phyloP scores from a whole-genome alignment of 129 eudicot species.

The Centella asiatica region DNA sequence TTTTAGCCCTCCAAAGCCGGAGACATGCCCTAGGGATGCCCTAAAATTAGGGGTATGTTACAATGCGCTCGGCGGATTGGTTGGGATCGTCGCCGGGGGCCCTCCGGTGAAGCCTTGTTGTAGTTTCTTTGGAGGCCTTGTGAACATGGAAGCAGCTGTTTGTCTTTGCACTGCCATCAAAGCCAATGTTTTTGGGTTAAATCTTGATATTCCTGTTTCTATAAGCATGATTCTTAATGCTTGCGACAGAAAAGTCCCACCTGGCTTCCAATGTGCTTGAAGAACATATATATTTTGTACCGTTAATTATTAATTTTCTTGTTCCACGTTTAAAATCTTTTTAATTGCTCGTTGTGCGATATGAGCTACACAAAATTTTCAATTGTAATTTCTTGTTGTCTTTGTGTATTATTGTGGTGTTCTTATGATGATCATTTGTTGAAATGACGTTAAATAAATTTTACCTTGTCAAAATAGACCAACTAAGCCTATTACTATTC shows the following conservation, averaged over 20 bases:
- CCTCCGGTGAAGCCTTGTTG: constrained; percentile 66
- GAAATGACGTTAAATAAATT: too few relatives aligned
- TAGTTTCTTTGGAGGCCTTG: constrained; percentile 50
- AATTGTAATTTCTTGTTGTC: too few relatives aligned
- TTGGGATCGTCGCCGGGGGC: constrained; percentile 34
- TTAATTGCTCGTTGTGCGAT: constrained; percentile 1
- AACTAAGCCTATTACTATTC: too few relatives aligned
- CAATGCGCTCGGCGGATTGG: constrained; percentile 28
- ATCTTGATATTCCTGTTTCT: constrained; percentile 49
- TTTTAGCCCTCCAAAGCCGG: constrained; percentile 3
- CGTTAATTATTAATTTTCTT: neutral
- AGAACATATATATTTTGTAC: too few relatives aligned
- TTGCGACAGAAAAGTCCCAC: constrained; percentile 55
- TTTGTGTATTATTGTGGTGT: too few relatives aligned
- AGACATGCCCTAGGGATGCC: constrained; percentile 53
- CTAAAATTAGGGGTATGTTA: constrained; percentile 49
- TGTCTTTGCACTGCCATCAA: constrained; percentile 89
- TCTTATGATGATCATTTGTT: too few relatives aligned
- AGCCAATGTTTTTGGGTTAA: constrained; percentile 56
- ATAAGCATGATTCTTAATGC: constrained; percentile 51
- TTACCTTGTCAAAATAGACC: too few relatives aligned
- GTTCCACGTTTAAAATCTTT: neutral
- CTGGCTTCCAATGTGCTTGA: constrained; percentile 39
- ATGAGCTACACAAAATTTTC: too few relatives aligned
- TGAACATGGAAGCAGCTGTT: constrained; percentile 70